phyloP scores from a whole-genome alignment of 208 protist species.

The Trypanosoma lewisi region DNA sequence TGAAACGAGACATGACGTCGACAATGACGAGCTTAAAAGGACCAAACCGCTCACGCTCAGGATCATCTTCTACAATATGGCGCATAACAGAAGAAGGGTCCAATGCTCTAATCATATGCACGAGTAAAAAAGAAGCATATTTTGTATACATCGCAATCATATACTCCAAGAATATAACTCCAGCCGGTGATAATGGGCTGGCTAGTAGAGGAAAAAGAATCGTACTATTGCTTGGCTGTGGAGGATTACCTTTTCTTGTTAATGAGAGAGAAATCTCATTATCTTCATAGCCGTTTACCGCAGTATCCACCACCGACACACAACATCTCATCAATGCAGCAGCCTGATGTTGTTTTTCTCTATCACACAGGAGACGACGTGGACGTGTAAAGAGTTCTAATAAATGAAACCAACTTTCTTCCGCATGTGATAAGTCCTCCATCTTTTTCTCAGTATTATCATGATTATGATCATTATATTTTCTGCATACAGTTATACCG shows the following conservation, averaged over 20 bases:
- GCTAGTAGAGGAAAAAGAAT: slow-evolving; percentile 21
- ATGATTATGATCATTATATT: slow-evolving; percentile 26
- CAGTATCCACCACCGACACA: background rate
- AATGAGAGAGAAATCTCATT: slow-evolving; percentile 24
- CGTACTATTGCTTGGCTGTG: background rate
- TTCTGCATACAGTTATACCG: slow-evolving; percentile 45
- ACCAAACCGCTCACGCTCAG: slow-evolving; percentile 50
- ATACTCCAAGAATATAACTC: slow-evolving; percentile 26
- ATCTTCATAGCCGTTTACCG: slow-evolving; percentile 24
- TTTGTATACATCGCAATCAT: slow-evolving; percentile 58
- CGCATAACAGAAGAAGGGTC: slow-evolving; percentile 48
- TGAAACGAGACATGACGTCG: slow-evolving; percentile 52
- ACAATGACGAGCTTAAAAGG: slow-evolving; percentile 62
- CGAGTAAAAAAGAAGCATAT: slow-evolving; percentile 46
- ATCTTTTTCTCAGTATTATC: too few species aligned
- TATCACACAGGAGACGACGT: slow-evolving; percentile 39
- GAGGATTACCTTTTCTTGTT: background rate
- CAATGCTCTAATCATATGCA: slow-evolving; percentile 48
- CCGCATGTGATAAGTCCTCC: background rate
- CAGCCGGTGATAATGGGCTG: slow-evolving; percentile 9
- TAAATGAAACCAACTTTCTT: slow-evolving; percentile 52
- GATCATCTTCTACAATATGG: slow-evolving; percentile 49
- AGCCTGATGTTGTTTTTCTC: slow-evolving; percentile 17
- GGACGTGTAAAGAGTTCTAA: slow-evolving; percentile 62
- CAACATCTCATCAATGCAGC: too few species aligned